A percentile compares a stretch with the other conserved stretches of the same genome.
These are phyloP conservation scores for Cryphonectria carpinicola DNA, from an alignment of 2,329 filamentous ascomycete genomes.

Conservation along the genomic window DNA sequence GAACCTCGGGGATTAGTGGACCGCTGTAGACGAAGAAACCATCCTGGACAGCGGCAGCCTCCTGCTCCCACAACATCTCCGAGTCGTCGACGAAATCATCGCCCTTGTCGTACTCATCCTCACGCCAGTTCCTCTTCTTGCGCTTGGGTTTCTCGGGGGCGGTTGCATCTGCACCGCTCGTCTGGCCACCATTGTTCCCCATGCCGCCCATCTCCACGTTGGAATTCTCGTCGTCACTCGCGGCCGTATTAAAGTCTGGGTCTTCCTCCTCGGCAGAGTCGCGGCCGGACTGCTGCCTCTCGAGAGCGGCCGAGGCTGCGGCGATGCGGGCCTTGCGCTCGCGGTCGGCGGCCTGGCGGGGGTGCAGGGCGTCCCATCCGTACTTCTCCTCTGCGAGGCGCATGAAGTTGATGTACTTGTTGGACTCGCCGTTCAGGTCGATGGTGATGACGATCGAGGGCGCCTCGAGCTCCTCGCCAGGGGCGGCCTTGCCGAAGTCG, in stretches of 20 bases:
- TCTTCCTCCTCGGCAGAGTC: slow-evolving; percentile 42
- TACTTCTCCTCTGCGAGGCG: slow-evolving; percentile 92
- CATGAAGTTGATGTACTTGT: slow-evolving; percentile 94
- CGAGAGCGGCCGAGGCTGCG: slow-evolving; percentile 82
- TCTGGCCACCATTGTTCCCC: slow-evolving; percentile 54
- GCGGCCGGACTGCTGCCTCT: slow-evolving; percentile 70
- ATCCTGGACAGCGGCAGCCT: slow-evolving; percentile 90
- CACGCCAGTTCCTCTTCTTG: slow-evolving; percentile 79
- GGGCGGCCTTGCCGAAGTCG: slow-evolving; percentile 63
- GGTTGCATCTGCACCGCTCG: slow-evolving; percentile 63
- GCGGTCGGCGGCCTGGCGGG: slow-evolving; percentile 84
- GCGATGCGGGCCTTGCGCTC: slow-evolving; percentile 87
- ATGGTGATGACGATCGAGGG: slow-evolving; percentile 86
- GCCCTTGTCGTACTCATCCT: slow-evolving; percentile 82
- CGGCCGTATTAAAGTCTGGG: slow-evolving; percentile 60
- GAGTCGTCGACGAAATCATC: slow-evolving; percentile 92
- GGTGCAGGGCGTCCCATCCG: slow-evolving; percentile 91
- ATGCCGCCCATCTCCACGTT: slow-evolving; percentile 86
- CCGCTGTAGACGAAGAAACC: slow-evolving; percentile 99
- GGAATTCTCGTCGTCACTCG: slow-evolving; percentile 51
- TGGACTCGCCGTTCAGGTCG: slow-evolving; percentile 77
- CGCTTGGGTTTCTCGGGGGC: slow-evolving; percentile 68
- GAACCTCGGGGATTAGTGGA: slow-evolving; percentile 82
- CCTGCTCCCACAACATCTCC: slow-evolving; percentile 92
- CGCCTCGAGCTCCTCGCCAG: slow-evolving; percentile 61